Evolutionary conservation across 2,329 filamentous ascomycete genomes (phyloP), one percentile per base, ranked within the genome.

Genomic region (Monilinia fructicola): DNA sequence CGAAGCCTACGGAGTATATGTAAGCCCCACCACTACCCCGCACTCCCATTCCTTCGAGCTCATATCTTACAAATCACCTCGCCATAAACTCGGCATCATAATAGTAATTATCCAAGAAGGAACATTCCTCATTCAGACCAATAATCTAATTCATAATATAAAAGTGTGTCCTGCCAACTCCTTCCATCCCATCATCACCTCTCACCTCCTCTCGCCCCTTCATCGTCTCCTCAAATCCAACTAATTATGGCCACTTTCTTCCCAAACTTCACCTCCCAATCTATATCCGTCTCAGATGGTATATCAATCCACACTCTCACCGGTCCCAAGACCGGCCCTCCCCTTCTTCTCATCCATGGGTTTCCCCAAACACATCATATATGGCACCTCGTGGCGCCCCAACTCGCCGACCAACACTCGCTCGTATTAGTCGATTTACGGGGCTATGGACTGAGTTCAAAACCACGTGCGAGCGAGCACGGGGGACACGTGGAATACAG

Each of bases 301-400:
- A 12, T 65, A 16, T 42, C 31, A 16, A 65, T 53, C 11, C 44
- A 59, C 12, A 65, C 63, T 0, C 44, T 60, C 4, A 40, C 31
- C 12, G 46, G 54, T 0, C 63, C 63, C 0, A n/a, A 28, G 10
- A 53, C 18, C 10, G 66, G 75, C 0, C 81, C 79, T 0, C 78
- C 81, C 0, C 77, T 85, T 9, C 76, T 81, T 18, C 76, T 85
- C 10, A 74, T 85, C 9, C 83, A 85, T 64, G 83, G 83, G 46
- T 85, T 82, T 69, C 83, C 83, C 0, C 82, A 85, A 71, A 84
- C 78, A 5, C 77, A 79, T 23, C 80, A 81, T 68, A 84, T 84
- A 23, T 85, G 83, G 83, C 82, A 85, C 72, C 73, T 74, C 7
- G 74, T 85, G 0, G 76, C 78, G 0, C 78, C 78, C 0, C 72